Evolutionary conservation across 176 grass and related monocot species (phyloP).

Genomic region (Eleusine coracana): DNA sequence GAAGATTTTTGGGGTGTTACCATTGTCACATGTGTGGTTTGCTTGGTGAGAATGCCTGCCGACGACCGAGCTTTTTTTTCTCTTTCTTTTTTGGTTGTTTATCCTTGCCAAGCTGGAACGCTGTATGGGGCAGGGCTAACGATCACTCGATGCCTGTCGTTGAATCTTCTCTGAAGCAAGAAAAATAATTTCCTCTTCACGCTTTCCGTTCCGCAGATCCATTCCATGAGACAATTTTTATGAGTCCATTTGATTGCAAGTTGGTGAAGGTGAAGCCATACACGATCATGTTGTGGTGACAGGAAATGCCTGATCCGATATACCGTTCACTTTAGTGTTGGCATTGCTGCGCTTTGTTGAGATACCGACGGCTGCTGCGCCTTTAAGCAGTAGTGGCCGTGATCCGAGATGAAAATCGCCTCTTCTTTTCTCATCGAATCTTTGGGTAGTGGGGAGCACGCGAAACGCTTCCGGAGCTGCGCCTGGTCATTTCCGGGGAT

Average conservation of each 20-base stretch:
- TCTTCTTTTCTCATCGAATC: background rate
- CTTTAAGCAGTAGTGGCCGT: background rate
- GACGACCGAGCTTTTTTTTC: constrained; percentile 4
- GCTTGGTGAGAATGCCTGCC: constrained; percentile 43
- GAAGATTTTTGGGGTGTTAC: accelerated
- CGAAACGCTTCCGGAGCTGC: background rate
- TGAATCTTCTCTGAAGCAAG: constrained; percentile 20
- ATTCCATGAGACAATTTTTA: background rate
- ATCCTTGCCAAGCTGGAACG: constrained; percentile 24
- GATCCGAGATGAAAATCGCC: background rate
- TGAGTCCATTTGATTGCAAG: background rate
- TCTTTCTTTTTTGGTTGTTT: background rate
- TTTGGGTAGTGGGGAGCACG: background rate
- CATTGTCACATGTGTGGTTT: background rate
- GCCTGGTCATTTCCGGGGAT: too few species aligned
- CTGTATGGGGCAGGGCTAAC: background rate
- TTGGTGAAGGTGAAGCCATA: background rate
- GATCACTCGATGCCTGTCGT: background rate
- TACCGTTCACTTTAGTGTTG: background rate
- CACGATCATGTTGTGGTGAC: background rate
- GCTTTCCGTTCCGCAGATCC: background rate
- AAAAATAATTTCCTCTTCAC: background rate
- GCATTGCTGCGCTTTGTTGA: background rate
- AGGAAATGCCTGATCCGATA: background rate
- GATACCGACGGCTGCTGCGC: background rate